These are phyloP conservation scores for Microsporum ferrugineum DNA, from an alignment of 2,329 filamentous ascomycete species.

Conservation along the genomic window DNA sequence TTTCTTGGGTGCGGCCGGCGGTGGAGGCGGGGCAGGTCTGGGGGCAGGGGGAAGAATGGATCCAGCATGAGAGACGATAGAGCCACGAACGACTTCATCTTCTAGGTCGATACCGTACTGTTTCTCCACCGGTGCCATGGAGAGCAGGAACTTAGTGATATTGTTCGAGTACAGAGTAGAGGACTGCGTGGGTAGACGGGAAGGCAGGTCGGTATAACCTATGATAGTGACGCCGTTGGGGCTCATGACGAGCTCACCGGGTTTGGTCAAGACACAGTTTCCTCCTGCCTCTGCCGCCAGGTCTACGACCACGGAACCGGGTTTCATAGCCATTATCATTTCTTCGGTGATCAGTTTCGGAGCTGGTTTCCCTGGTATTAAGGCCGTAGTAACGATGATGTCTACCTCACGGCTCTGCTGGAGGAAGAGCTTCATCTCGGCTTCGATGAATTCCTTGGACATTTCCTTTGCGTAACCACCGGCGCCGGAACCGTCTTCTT, in stretches of 20 bases:
- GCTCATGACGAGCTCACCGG: conserved; percentile 52
- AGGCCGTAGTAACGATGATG: conserved; percentile 84
- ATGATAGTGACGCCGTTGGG: conserved; percentile 76
- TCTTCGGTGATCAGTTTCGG: conserved; percentile 73
- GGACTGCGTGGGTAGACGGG: conserved; percentile 73
- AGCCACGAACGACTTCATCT: conserved; percentile 75
- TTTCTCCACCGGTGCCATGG: conserved; percentile 66
- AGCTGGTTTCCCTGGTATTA: conserved; percentile 74
- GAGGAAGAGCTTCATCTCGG: conserved; percentile 85
- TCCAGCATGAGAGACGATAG: conserved; percentile 71
- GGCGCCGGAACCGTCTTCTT: conserved; percentile 73
- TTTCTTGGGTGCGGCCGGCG: conserved; percentile 36
- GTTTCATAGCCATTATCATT: conserved; percentile 77
- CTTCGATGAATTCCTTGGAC: conserved; percentile 86
- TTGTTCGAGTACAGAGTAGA: conserved; percentile 91
- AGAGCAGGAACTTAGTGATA: conserved; percentile 76
- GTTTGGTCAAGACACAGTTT: conserved; percentile 71
- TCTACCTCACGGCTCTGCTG: conserved; percentile 80
- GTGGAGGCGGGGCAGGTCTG: conserved; percentile 50
- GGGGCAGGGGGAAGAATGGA: conserved; percentile 65
- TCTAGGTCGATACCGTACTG: conserved; percentile 68
- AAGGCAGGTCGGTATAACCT: conserved; percentile 78
- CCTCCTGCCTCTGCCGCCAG: conserved; percentile 78
- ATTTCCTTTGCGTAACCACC: conserved; percentile 89
- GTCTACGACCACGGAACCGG: conserved; percentile 79